Conservation (phyloP, 352 stramenopile genomes). For the Stephanocyclus meneghinianus region DNA sequence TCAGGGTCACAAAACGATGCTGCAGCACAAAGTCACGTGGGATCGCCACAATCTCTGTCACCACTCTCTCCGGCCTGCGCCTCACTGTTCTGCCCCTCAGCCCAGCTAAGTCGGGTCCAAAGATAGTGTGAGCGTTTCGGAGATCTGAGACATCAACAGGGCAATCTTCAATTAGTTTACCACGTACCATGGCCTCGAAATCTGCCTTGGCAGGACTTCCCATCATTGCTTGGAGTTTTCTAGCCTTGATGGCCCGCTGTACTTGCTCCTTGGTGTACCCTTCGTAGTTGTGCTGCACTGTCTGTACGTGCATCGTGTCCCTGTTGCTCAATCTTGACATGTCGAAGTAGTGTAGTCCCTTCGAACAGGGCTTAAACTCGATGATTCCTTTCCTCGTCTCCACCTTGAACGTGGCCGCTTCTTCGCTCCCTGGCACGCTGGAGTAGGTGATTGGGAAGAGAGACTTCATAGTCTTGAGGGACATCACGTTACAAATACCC, state of each 20-base stretch:
- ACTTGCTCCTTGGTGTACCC: constrained; percentile 15
- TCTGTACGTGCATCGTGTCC: not conserved
- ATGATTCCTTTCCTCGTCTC: constrained; percentile 4
- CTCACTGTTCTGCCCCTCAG: constrained; percentile 43
- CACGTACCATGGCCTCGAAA: constrained; percentile 17
- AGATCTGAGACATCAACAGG: constrained; percentile 38
- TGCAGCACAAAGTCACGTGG: constrained; percentile 20
- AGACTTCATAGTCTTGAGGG: constrained; percentile 18
- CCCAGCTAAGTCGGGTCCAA: constrained; percentile 30
- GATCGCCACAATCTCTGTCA: constrained; percentile 20
- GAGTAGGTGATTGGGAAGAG: constrained; percentile 35
- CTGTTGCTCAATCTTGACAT: not conserved
- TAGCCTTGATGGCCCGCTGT: constrained; percentile 2
- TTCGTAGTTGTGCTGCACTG: not conserved
- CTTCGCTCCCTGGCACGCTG: not conserved
- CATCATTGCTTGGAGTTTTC: constrained; percentile 26
- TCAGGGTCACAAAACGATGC: constrained; percentile 22
- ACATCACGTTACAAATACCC: constrained; percentile 48
- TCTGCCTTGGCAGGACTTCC: constrained; percentile 8
- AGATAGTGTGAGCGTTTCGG: constrained; percentile 43
- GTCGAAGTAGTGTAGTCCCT: constrained; percentile 13
- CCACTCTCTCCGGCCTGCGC: not conserved
- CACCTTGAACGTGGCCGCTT: constrained; percentile 3
- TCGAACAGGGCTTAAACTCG: not conserved
- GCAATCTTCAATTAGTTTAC: constrained; percentile 40